Conservation (phyloP, 2,329 filamentous ascomycete species). For the Calcarisporium arbuscula region DNA sequence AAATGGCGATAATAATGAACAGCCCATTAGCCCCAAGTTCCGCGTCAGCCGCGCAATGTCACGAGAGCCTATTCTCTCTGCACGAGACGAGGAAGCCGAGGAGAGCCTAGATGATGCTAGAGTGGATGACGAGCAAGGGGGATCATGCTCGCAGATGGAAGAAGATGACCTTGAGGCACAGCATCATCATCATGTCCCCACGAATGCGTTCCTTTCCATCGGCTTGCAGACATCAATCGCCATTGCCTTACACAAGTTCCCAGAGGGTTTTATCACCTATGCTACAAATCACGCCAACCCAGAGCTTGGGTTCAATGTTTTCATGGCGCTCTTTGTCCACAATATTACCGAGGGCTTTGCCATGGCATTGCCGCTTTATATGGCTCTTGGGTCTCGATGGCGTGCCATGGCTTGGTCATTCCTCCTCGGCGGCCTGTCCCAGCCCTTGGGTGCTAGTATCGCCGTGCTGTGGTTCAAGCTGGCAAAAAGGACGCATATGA, state of each 20-base stretch:
- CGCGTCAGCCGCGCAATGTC: slow-evolving; percentile 33
- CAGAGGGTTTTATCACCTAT: slow-evolving; percentile 83
- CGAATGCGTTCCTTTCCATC: slow-evolving; percentile 88
- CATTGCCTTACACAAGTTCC: slow-evolving; percentile 93
- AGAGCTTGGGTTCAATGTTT: slow-evolving; percentile 79
- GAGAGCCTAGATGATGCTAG: too few relatives aligned
- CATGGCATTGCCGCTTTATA: slow-evolving; percentile 85
- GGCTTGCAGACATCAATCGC: slow-evolving; percentile 94
- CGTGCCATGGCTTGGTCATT: slow-evolving; percentile 82
- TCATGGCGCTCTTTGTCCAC: slow-evolving; percentile 93
- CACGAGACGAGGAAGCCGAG: slow-evolving; percentile 15
- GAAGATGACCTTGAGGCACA: slow-evolving; percentile 44
- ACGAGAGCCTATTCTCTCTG: slow-evolving; percentile 26
- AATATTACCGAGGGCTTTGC: slow-evolving; percentile 98
- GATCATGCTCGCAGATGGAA: slow-evolving; percentile 22
- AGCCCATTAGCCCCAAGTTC: slow-evolving; percentile 24
- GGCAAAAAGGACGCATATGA: slow-evolving; percentile 45
- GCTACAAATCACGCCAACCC: slow-evolving; percentile 96
- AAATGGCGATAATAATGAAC: slow-evolving; percentile 19
- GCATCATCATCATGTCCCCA: slow-evolving; percentile 92
- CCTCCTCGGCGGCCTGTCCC: slow-evolving; percentile 76
- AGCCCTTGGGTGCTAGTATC: slow-evolving; percentile 78
- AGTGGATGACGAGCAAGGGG: slow-evolving; percentile 12
- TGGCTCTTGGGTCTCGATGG: slow-evolving; percentile 74
- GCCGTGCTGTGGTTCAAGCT: slow-evolving; percentile 83